Conservation (phyloP, 2,329 filamentous ascomycete genomes). For the Colletotrichum salicis region DNA sequence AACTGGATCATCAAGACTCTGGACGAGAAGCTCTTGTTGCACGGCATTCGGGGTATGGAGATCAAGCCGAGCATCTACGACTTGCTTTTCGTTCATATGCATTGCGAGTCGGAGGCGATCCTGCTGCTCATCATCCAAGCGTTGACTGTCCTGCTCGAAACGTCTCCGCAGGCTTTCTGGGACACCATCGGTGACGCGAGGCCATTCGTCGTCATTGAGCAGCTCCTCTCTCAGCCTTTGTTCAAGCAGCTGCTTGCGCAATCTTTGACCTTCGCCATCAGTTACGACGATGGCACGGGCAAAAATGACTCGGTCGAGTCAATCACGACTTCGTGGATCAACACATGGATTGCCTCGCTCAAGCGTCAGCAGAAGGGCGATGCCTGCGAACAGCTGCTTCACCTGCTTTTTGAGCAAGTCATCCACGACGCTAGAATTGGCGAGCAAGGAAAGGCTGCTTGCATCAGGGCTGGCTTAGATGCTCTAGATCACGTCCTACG, state of each 20-base stretch:
- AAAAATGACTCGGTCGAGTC: constrained; percentile 58
- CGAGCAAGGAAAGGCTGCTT: constrained; percentile 67
- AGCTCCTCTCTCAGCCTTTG: constrained; percentile 79
- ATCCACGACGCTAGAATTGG: constrained; percentile 65
- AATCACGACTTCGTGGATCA: constrained; percentile 81
- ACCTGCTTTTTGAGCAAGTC: constrained; percentile 76
- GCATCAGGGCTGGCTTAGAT: constrained; percentile 72
- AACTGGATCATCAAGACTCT: constrained; percentile 78
- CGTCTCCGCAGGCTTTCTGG: constrained; percentile 86
- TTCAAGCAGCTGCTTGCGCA: constrained; percentile 71
- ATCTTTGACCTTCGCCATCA: constrained; percentile 63
- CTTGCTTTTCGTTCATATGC: constrained; percentile 67
- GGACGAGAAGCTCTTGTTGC: constrained; percentile 78
- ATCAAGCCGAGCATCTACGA: constrained; percentile 78
- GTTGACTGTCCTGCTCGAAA: constrained; percentile 77
- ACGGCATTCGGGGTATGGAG: constrained; percentile 83
- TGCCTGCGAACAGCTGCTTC: constrained; percentile 81
- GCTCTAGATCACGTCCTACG: constrained; percentile 67
- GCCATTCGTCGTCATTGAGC: constrained; percentile 83
- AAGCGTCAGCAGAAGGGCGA: constrained; percentile 80
- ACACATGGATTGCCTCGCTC: constrained; percentile 81
- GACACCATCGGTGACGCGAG: constrained; percentile 85
- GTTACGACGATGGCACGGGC: constrained; percentile 56
- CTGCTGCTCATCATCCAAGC: constrained; percentile 77
- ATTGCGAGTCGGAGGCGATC: constrained; percentile 64